Percentiles rank a stretch among this genome's conserved stretches.
Evolutionary conservation across 257 asterid genomes (phyloP).

Genomic region (Oldenlandia corymbosa): DNA sequence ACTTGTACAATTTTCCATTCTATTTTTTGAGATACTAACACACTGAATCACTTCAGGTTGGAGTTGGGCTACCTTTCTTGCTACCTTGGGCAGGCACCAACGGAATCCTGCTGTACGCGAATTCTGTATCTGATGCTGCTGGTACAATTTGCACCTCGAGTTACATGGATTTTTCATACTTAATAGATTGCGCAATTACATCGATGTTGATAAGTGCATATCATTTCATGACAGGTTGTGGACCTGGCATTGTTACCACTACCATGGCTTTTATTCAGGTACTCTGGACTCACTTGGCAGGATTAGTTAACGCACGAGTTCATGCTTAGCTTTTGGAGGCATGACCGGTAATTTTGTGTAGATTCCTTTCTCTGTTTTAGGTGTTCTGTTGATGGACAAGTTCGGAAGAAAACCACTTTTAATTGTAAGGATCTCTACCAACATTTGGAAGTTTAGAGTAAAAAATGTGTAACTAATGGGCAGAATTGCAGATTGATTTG

Average conservation of each 20-base stretch:
- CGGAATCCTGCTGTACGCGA: background rate
- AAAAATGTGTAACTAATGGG: background rate
- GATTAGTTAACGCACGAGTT: background rate
- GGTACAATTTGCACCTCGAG: no score
- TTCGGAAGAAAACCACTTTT: conserved; percentile 6
- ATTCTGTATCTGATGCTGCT: conserved; percentile 7
- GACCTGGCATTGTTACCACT: background rate
- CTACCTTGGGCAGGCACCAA: background rate
- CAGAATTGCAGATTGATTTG: background rate
- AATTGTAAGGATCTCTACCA: background rate
- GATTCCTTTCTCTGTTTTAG: conserved; percentile 1
- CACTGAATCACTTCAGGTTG: background rate
- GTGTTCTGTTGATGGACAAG: conserved; percentile 6
- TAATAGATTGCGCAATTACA: no score
- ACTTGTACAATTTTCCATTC: no score
- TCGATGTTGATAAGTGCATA: no score
- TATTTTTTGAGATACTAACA: background rate
- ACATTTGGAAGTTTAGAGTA: background rate
- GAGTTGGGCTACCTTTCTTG: conserved; percentile 1
- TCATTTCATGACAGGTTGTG: conserved; percentile 2
- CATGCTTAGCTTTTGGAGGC: background rate
- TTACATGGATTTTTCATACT: no score
- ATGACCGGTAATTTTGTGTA: background rate
- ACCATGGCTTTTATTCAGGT: conserved; percentile 12
- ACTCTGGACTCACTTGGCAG: background rate